Conservation (phyloP, 495 filamentous ascomycete genomes). For the Aspergillus sclerotioniger region DNA sequence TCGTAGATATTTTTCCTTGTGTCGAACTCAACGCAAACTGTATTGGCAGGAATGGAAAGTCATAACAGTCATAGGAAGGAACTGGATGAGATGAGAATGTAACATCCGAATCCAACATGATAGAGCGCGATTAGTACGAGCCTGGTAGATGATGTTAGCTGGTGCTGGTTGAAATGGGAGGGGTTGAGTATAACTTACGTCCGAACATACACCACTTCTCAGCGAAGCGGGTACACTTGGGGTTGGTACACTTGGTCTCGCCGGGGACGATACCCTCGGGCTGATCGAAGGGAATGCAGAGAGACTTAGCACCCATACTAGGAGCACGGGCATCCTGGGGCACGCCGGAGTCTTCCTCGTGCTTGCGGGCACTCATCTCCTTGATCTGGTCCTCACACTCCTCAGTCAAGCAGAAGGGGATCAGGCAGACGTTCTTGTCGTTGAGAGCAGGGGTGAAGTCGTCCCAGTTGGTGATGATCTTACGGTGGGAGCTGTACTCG, state of each 20-base stretch:
- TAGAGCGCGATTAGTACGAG: slow-evolving; percentile 33
- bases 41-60: slow-evolving; percentile 12
- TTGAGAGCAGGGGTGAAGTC: slow-evolving; percentile 86
- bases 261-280: slow-evolving; percentile 74
- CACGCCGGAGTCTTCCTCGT: slow-evolving; percentile 61
- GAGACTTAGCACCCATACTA: slow-evolving; percentile 93
- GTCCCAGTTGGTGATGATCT: slow-evolving; percentile 80
- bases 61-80: slow-evolving; percentile 19
- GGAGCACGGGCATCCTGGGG: slow-evolving; percentile 79
- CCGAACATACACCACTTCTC: slow-evolving; percentile 89
- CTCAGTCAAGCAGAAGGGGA: slow-evolving; percentile 77
- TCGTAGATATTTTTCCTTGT: slow-evolving; percentile 1
- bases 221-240: slow-evolving; percentile 69
- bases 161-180: background rate
- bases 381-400: slow-evolving; percentile 94
- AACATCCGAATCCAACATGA: slow-evolving; percentile 3
- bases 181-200: slow-evolving; percentile 37
- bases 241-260: slow-evolving; percentile 85
- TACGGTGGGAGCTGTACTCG: slow-evolving; percentile 72
- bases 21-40: slow-evolving; percentile 1
- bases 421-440: slow-evolving; percentile 84
- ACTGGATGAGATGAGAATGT: slow-evolving; percentile 8
- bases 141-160: slow-evolving; percentile 22
- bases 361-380: slow-evolving; percentile 73
- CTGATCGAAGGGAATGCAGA: slow-evolving; percentile 98